phyloP scores from a whole-genome alignment of 176 grass and related monocot genomes.

The Raddia guianensis region DNA sequence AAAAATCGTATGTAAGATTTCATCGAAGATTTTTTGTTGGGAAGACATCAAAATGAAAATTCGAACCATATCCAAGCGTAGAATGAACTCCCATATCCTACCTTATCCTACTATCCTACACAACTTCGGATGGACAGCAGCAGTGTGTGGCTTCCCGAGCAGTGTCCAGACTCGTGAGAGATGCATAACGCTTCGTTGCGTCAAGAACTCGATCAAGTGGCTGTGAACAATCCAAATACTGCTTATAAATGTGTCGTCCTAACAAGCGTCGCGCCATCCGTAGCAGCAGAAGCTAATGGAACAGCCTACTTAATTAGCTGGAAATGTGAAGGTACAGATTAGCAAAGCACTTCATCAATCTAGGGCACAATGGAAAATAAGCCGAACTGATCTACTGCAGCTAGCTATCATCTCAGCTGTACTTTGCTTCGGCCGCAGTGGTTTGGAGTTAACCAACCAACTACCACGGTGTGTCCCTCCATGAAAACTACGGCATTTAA shows the following conservation, averaged over 20 bases:
- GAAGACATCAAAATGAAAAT: not conserved
- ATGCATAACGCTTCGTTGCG: not conserved
- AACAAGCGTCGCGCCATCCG: not conserved
- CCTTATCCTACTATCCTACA: not conserved
- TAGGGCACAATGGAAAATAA: not conserved
- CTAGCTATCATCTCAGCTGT: not conserved
- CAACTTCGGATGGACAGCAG: not conserved
- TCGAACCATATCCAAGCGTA: not conserved
- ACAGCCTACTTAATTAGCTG: not conserved
- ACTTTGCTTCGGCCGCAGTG: not conserved
- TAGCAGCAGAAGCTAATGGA: not conserved
- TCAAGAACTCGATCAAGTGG: no score
- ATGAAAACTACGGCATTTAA: not conserved
- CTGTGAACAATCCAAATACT: not conserved
- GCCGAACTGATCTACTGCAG: not conserved
- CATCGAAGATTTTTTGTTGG: not conserved
- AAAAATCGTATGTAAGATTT: not conserved
- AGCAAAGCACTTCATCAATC: not conserved
- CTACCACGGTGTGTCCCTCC: not conserved
- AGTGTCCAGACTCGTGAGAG: not conserved
- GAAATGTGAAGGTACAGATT: not conserved
- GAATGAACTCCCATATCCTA: not conserved
- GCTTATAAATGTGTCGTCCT: not conserved
- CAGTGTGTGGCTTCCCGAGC: not conserved
- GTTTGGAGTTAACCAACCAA: not conserved